Evolutionary conservation across 169 alveolate genomes (phyloP), one percentile per base, ranked within the genome.

Genomic region (Plasmodium falciparum): DNA sequence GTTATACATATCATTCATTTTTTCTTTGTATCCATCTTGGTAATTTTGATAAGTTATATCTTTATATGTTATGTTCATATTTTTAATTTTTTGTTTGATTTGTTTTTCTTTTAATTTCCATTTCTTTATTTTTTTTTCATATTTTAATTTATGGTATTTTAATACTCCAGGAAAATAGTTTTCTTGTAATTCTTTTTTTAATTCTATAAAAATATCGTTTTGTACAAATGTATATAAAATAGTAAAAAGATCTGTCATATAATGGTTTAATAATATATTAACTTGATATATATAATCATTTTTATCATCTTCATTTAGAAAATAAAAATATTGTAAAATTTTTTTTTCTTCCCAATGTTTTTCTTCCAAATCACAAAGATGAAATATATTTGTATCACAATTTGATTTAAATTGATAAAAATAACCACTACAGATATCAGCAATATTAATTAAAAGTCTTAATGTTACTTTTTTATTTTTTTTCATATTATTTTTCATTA

Each of bases 321-420:
- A 11, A 50, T 33, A 85, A 72, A 71, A 85, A 71, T 85, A 71
- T 59, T 71, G 39, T 22, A 69, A 8, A 29, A 85, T 71, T 71
- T 70, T 85, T 85, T 61, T 85, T 52, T 54, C 58, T 15, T 85
- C 33, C 92, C 92, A 85, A 39, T 85, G 85, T 85, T 59, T 85
- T 15, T 70, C 88, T 59, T 85, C 92, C 29, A 45, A 58, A 47
- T 12, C 24, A 15, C 92, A 85, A 47, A 85, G 63, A 20, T 71
- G 29, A 45, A 85, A 85, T 59, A 85, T 85, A 22, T 70, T 66
- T 3, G 43, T 70, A 59, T 72, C 52, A 5, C 26, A 20, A 11
- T 11, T 13, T 4, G 50, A 33, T 20, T 85, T 70, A 52, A 85
- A 85, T 65, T 17, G 59, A 59, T 85, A 85, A 59, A 71, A 85